Evolutionary conservation across 2,329 filamentous ascomycete genomes (phyloP), one percentile per base, ranked within the genome.

Genomic region (Epichloe uncinata): DNA sequence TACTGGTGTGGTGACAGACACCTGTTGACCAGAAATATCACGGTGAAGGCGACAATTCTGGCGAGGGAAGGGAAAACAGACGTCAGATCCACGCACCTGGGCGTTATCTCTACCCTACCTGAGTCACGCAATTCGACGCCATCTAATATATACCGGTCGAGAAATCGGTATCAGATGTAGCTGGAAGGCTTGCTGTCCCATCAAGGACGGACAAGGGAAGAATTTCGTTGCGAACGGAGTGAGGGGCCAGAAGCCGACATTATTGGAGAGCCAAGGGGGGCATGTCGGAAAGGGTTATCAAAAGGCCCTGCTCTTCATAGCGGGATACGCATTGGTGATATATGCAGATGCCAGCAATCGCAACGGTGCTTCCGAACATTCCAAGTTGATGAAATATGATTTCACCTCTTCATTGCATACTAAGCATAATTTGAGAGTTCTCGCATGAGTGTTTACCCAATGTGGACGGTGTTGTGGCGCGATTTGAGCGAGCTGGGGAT

Each of bases 271-370:
- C 15, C 33, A 22, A 44, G 8, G 42, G 11, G 6, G 15, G 46
- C 8, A 48, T 41, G 7, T 26, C 3, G 46, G 30, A 42, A 36
- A 42, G 33, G 22, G 30, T 11, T 13, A 40, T 11, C 16, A 48
- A 48, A 18, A 15, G 22, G 35, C 18, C 8, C 16, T 43, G 40
- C 33, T 35, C 20, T 44, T 41, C 36, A 36, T 12, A 51, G 35
- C 45, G 26, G 45, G 34, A 33, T 16, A 43, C 11, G 45, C 20
- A n/a, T 38, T 45, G 36, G 34, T 30, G 30, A 51, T 45, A 47
- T 40, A 42, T 51, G 40, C 30, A 51, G 47, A 26, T 46, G 33
- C 38, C 48, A 30, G 43, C 41, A 41, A 41, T 36, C 16, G 34
- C 22, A 16, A n/a, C 18, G 30, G 36, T 46, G 38, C 16, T 11